Evolutionary conservation across 306 rosid species (phyloP).

Genomic region (Parietaria judaica): DNA sequence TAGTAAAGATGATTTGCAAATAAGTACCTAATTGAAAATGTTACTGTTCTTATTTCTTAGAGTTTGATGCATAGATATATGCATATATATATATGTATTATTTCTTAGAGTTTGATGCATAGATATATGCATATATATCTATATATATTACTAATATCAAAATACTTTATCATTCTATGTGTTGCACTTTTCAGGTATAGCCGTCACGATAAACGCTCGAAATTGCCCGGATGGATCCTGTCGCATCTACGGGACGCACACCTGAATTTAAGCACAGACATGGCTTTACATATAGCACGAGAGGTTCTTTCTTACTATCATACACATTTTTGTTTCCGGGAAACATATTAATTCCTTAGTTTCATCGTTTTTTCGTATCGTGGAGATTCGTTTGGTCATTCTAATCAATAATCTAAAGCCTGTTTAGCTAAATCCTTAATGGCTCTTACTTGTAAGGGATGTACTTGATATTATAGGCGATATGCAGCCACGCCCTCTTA

Average conservation of each 20-base stretch:
- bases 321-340: background rate
- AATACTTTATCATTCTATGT: too few relatives aligned
- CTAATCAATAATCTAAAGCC: too few relatives aligned
- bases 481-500: too few relatives aligned
- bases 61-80: too few relatives aligned
- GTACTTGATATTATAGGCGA: too few relatives aligned
- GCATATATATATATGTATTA: background rate
- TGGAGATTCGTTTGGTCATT: too few relatives aligned
- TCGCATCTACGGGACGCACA: slow-evolving; percentile 90
- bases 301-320: slow-evolving; percentile 45
- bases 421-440: too few relatives aligned
- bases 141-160: too few relatives aligned
- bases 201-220: slow-evolving; percentile 94
- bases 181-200: slow-evolving; percentile 55
- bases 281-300: slow-evolving; percentile 91
- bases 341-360: too few relatives aligned
- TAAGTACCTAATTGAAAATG: background rate
- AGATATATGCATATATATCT: too few relatives aligned
- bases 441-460: too few relatives aligned
- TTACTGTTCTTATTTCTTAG: background rate
- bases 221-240: slow-evolving; percentile 90
- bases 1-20: background rate
- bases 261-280: slow-evolving; percentile 94
- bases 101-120: background rate
- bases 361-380: too few relatives aligned